phyloP scores from a whole-genome alignment of 2,329 filamentous ascomycete genomes.

The Hirsutella rhossiliensis region DNA sequence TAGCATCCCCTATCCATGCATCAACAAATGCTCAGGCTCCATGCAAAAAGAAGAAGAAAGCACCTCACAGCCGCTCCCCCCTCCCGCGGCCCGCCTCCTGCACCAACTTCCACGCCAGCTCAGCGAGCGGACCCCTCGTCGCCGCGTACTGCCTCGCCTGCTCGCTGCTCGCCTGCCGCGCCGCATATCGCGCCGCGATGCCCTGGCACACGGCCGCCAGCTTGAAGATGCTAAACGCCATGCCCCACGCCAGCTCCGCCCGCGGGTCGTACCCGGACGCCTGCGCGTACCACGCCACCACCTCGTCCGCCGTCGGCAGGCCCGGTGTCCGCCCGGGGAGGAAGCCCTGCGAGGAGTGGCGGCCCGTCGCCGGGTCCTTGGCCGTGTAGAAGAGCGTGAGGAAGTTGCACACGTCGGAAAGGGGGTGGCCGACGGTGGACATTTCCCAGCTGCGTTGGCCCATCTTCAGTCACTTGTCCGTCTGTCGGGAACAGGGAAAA shows the following conservation, averaged over 20 bases:
- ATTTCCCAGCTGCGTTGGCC: constrained; percentile 66
- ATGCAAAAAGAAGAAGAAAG: too few relatives aligned
- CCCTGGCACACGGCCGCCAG: constrained; percentile 62
- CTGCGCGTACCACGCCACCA: constrained; percentile 27
- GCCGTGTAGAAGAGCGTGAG: constrained; percentile 28
- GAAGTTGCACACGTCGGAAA: constrained; percentile 82
- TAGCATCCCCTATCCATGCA: too few relatives aligned
- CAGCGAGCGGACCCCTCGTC: constrained; percentile 59
- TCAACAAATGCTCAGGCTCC: too few relatives aligned
- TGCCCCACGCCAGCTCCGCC: constrained; percentile 46
- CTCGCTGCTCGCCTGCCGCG: constrained; percentile 79
- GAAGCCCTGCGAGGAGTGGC: constrained; percentile 37
- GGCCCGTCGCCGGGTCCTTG: constrained; percentile 10
- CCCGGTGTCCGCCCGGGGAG: constrained; percentile 52
- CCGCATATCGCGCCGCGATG: constrained; percentile 78
- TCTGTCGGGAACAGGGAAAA: neutral
- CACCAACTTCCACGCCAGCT: constrained; percentile 68
- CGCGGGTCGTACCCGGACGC: constrained; percentile 59
- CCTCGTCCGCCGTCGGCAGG: constrained; percentile 32
- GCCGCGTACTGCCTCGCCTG: constrained; percentile 62
- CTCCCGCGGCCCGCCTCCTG: constrained; percentile 23
- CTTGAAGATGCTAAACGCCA: constrained; percentile 51
- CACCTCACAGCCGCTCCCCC: constrained; percentile 14
- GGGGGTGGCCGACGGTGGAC: constrained; percentile 92
- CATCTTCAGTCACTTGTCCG: neutral